Evolutionary conservation across 106 monocot species (phyloP), one percentile per base, ranked within the genome.

Genomic region (Acorus gramineus): DNA sequence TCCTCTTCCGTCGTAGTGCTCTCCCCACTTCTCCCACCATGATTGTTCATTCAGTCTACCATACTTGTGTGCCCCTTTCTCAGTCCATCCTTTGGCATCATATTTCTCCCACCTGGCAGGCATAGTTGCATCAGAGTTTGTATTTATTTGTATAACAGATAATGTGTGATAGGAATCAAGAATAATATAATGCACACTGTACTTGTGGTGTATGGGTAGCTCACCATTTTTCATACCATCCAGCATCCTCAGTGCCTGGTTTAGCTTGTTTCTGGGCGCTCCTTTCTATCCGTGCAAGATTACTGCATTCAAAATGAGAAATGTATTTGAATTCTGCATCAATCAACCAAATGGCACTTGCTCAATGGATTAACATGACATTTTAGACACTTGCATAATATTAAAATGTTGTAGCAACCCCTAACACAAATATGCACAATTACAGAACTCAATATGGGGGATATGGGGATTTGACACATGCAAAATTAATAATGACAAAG

Each of bases 1-100:
- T 72, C 96, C 96, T 54, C 91, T 80, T 64, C 96, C 96, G 67
- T 98, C 96, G 76, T 91, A 98, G 53, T 90, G 78, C 74, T 98
- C 96, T 53, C 96, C 96, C 91, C 91, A 98, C 64, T 88, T 98
- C 75, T 98, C 96, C 91, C 91, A 91, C 96, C 96, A 98, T 11
- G 96, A 98, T 55, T 98, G 91, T 47, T 98, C 91, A 69, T 98
- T 88, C 48, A 91, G 61, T 71, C 76, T 80, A 62, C 96, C 96
- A 79, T 91, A 87, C 65, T 98, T 98, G 63, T 98, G 82, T 66
- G 87, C 82, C 73, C 91, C 85, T 81, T 98, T 98, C 53, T 98
- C 91, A 8, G 87, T 83, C 77, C 76, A 91, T 53, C 96, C 96
- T 81, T 96, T 96, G 43, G 96, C 96, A 79, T 96, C 91, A 81